These are phyloP conservation scores for Xylariales sp. DNA, from an alignment of 2,329 filamentous ascomycete genomes.

Conservation along the genomic window DNA sequence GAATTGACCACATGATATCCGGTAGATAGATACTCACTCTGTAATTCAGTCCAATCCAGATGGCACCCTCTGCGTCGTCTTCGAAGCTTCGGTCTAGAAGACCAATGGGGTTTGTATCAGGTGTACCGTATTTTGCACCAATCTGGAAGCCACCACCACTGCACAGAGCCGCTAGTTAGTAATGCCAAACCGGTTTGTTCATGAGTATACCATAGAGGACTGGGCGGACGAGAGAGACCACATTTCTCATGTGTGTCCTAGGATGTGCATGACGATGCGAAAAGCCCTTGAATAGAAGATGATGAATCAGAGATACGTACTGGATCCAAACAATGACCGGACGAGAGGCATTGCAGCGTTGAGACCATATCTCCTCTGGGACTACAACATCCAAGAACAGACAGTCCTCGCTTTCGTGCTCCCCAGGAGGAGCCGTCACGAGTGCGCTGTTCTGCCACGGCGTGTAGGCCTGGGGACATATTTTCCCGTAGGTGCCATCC, in stretches of 20 bases:
- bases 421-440: neutral
- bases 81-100: conserved; percentile 3
- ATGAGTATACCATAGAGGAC: too few relatives aligned
- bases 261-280: too few relatives aligned
- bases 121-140: conserved; percentile 6
- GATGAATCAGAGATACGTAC: too few relatives aligned
- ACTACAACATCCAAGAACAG: conserved; percentile 10
- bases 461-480: conserved; percentile 4
- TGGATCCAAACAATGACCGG: conserved; percentile 8
- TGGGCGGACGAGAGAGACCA: too few relatives aligned
- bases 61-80: neutral
- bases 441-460: conserved; percentile 1
- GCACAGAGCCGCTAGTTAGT: too few relatives aligned
- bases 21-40: neutral
- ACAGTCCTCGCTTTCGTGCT: conserved; percentile 10
- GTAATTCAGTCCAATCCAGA: conserved; percentile 4
- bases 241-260: too few relatives aligned
- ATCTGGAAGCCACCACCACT: conserved; percentile 5
- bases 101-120: conserved; percentile 3
- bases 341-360: neutral
- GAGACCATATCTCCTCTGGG: neutral
- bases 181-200: too few relatives aligned
- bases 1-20: neutral
- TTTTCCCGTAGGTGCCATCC: neutral
- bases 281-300: too few relatives aligned